These are phyloP conservation scores for Isabelozyma pseudorhagii DNA, from an alignment of 805 yeast genomes.

Conservation along the genomic window DNA sequence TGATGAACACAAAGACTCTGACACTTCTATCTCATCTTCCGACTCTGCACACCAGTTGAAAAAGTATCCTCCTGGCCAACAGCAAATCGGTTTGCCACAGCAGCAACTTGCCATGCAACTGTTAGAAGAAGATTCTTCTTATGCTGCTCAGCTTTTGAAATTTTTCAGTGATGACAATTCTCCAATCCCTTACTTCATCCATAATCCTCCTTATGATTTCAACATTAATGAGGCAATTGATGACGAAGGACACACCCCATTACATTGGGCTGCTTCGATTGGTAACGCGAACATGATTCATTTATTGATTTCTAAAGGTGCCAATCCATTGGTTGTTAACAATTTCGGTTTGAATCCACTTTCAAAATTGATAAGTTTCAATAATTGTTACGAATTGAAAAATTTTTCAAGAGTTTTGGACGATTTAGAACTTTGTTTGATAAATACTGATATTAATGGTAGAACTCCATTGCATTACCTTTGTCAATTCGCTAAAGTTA, in stretches of 20 bases:
- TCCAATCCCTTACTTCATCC: slow-evolving; percentile 60
- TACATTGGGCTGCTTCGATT: slow-evolving; percentile 98
- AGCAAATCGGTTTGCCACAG: background rate
- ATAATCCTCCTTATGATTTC: slow-evolving; percentile 61
- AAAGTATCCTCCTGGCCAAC: slow-evolving; percentile 4
- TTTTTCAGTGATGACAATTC: slow-evolving; percentile 43
- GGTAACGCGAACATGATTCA: slow-evolving; percentile 80
- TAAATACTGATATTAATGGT: slow-evolving; percentile 68
- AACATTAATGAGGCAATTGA: slow-evolving; percentile 79
- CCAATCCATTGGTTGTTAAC: slow-evolving; percentile 53
- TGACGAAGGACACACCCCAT: slow-evolving; percentile 89
- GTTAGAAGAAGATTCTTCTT: slow-evolving; percentile 43
- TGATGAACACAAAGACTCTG: slow-evolving; percentile 39
- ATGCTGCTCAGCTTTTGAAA: slow-evolving; percentile 37
- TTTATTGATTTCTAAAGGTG: slow-evolving; percentile 71
- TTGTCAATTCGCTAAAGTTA: slow-evolving; percentile 64
- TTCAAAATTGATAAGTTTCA: slow-evolving; percentile 79
- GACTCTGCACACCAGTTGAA: slow-evolving; percentile 9
- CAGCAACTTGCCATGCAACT: slow-evolving; percentile 36
- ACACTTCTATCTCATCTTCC: slow-evolving; percentile 35
- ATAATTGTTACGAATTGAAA: slow-evolving; percentile 79
- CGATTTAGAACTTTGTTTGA: slow-evolving; percentile 70
- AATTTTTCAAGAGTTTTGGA: slow-evolving; percentile 79
- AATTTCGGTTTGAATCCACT: slow-evolving; percentile 81
- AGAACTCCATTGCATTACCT: slow-evolving; percentile 87